Percentiles rank a stretch among this genome's conserved stretches.
phyloP scores from a whole-genome alignment of 192 early-diverging fungal species.

The Coemansia sp. region DNA sequence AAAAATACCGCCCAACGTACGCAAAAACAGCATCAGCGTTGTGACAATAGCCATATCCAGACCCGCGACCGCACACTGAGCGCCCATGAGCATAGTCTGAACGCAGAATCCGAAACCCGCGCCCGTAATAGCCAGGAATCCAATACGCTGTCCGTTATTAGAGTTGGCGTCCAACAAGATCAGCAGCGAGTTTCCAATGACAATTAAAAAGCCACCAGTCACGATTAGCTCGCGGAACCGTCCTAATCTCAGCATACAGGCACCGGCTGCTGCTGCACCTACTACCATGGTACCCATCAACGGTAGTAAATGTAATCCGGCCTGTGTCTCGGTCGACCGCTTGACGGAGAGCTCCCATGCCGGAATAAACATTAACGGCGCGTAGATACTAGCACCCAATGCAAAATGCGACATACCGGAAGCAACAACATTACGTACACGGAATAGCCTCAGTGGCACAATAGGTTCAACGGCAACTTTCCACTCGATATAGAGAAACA shows the following conservation, averaged over 20 bases:
- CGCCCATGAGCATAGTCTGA: conserved; percentile 71
- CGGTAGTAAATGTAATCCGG: conserved; percentile 78
- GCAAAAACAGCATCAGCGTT: conserved; percentile 64
- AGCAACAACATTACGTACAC: conserved; percentile 57
- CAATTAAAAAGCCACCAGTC: conserved; percentile 65
- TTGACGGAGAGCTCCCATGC: conserved; percentile 64
- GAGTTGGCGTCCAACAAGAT: conserved; percentile 58
- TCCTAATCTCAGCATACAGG: conserved; percentile 59
- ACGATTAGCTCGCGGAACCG: conserved; percentile 66
- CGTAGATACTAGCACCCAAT: conserved; percentile 56
- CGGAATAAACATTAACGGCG: conserved; percentile 66
- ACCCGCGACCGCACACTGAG: conserved; percentile 66
- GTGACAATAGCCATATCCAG: conserved; percentile 71
- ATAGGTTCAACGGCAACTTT: conserved; percentile 74
- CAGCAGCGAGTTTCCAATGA: conserved; percentile 68
- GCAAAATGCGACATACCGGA: conserved; percentile 38
- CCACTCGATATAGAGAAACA: conserved; percentile 63
- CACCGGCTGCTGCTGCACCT: conserved; percentile 65
- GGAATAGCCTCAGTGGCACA: conserved; percentile 38
- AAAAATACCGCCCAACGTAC: conserved; percentile 65
- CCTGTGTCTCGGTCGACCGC: conserved; percentile 61
- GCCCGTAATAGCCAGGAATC: conserved; percentile 70
- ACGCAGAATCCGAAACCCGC: conserved; percentile 77
- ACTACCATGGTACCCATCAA: conserved; percentile 73
- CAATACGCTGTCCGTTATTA: conserved; percentile 60